Percentiles rank a stretch among this genome's conserved stretches.
Conservation (phyloP, 2,329 filamentous ascomycete species). For the Phoma sp. region DNA sequence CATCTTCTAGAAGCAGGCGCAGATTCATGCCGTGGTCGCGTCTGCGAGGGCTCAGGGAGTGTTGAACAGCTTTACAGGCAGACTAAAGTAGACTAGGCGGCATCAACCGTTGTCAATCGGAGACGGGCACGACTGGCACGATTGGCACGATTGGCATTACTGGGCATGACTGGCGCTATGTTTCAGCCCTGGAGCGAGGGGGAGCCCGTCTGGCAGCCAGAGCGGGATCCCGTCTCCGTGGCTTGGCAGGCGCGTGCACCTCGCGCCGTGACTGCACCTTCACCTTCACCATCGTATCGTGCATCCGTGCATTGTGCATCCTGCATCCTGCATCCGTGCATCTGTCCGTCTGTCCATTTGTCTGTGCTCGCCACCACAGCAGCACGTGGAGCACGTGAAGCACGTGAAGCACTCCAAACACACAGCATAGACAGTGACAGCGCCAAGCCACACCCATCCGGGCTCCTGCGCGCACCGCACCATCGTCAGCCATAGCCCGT, state of each 20-base stretch:
- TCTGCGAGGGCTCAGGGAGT: background rate
- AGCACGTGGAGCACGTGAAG: conserved; percentile 33
- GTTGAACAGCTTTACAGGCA: conserved; percentile 11
- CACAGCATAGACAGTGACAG: conserved; percentile 3
- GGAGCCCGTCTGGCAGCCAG: background rate
- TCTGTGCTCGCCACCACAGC: background rate
- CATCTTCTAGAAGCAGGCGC: conserved; percentile 14
- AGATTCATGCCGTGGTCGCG: conserved; percentile 15
- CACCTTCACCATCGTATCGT: background rate
- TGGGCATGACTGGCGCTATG: conserved; percentile 22
- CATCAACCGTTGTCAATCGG: conserved; percentile 29
- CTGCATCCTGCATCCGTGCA: too few species aligned
- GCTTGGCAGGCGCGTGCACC: conserved; percentile 8
- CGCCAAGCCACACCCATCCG: conserved; percentile 1
- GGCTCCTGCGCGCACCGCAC: conserved; percentile 12
- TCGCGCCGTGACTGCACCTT: conserved; percentile 1
- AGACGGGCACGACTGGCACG: conserved; percentile 2
- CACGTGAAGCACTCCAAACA: conserved; percentile 27
- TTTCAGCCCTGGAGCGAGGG: conserved; percentile 26
- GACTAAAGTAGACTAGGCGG: conserved; percentile 19
- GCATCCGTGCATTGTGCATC: too few species aligned
- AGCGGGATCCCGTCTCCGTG: conserved; percentile 1
- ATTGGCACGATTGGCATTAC: conserved; percentile 17
- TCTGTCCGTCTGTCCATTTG: background rate
- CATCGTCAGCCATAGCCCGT: conserved; percentile 18